Evolutionary conservation across 1,284 basidiomycete genomes (phyloP).

Genomic region (Ceratobasidium sp.): DNA sequence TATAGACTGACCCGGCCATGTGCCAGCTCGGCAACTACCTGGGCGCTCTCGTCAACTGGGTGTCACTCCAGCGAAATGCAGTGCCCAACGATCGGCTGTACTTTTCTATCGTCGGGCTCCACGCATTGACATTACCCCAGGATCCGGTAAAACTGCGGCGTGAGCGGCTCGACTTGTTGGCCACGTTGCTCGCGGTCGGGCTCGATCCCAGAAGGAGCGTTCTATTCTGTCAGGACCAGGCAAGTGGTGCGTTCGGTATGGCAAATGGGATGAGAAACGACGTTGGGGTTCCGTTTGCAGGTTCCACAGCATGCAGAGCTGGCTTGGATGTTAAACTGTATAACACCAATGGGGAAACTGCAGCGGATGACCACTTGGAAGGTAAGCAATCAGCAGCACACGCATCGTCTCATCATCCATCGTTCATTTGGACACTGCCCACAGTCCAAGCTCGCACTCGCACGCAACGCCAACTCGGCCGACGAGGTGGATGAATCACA

Average conservation of each 20-base stretch:
- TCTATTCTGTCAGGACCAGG: constrained; percentile 90
- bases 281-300: constrained; percentile 56
- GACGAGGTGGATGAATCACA: constrained; percentile 83
- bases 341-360: constrained; percentile 84
- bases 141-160: constrained; percentile 70
- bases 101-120: constrained; percentile 92
- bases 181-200: constrained; percentile 85
- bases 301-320: constrained; percentile 88
- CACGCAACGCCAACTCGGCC: constrained; percentile 76
- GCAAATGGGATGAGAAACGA: neutral
- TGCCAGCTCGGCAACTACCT: constrained; percentile 90
- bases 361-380: constrained; percentile 97
- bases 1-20: constrained; percentile 28
- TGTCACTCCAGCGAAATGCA: constrained; percentile 75
- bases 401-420: neutral
- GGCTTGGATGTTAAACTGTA: constrained; percentile 91
- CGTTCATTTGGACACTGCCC: neutral
- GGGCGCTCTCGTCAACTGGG: constrained; percentile 91
- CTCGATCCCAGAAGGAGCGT: constrained; percentile 81
- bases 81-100: constrained; percentile 70
- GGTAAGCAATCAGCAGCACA: constrained; percentile 57
- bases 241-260: constrained; percentile 55
- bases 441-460: constrained; percentile 79
- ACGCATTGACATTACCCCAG: constrained; percentile 92
- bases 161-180: constrained; percentile 82